Evolutionary conservation across 768 basidiomycete genomes (phyloP).

Genomic region (Pisolithus orientalis): DNA sequence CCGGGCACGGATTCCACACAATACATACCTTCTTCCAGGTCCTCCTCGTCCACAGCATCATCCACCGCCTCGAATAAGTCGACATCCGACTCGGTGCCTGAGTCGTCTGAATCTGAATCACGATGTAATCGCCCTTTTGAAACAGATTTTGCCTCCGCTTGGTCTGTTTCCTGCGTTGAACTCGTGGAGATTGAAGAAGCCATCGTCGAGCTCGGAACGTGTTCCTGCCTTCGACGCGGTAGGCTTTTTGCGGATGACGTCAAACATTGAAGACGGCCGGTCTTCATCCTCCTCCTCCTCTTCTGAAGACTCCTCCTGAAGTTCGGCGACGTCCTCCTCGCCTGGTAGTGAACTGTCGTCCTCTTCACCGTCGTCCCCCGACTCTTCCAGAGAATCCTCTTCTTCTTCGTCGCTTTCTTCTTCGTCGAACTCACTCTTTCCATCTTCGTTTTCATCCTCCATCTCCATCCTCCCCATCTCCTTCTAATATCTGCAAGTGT

Average conservation of each 20-base stretch:
- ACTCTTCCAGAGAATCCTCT: slow-evolving; percentile 28
- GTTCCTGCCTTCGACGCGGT: slow-evolving; percentile 14
- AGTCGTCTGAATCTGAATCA: slow-evolving; percentile 43
- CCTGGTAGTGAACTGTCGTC: slow-evolving; percentile 21
- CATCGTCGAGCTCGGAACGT: slow-evolving; percentile 68
- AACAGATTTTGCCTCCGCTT: slow-evolving; percentile 58
- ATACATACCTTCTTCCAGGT: slow-evolving; percentile 38
- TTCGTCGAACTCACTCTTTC: slow-evolving; percentile 13
- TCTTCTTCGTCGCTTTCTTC: slow-evolving; percentile 27
- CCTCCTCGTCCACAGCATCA: slow-evolving; percentile 37
- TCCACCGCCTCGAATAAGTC: slow-evolving; percentile 67
- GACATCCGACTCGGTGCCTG: slow-evolving; percentile 42
- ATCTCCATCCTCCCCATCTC: slow-evolving; percentile 31
- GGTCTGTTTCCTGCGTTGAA: slow-evolving; percentile 87
- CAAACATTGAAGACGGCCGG: slow-evolving; percentile 19
- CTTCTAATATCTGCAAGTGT: slow-evolving; percentile 62
- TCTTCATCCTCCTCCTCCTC: slow-evolving; percentile 29
- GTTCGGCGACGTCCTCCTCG: slow-evolving; percentile 21
- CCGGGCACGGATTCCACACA: neutral
- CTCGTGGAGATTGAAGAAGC: slow-evolving; percentile 79
- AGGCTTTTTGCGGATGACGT: slow-evolving; percentile 19
- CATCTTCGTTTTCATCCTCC: slow-evolving; percentile 5
- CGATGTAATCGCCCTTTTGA: slow-evolving; percentile 54
- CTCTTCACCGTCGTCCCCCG: slow-evolving; percentile 17
- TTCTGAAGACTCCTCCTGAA: slow-evolving; percentile 35